Percentiles rank a stretch among this genome's conserved stretches.
Conservation (phyloP, 2,329 filamentous ascomycete species). For the Zalaria sp. region DNA sequence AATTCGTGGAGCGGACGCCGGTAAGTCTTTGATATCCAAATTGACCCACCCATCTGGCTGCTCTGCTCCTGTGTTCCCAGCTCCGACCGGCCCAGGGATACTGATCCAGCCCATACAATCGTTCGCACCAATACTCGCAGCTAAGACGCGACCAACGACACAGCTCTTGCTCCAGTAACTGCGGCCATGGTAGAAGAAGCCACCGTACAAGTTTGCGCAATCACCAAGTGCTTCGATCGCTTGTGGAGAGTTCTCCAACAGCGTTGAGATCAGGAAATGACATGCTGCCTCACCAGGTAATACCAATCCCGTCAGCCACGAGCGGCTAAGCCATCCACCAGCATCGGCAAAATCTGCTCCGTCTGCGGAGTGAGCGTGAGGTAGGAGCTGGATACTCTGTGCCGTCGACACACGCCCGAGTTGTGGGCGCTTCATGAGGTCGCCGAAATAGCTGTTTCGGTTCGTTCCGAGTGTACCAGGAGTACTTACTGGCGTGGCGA, state of each 20-base stretch:
- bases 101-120: slow-evolving; percentile 44
- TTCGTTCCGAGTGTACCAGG: slow-evolving; percentile 14
- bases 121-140: slow-evolving; percentile 26
- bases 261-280: slow-evolving; percentile 40
- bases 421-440: slow-evolving; percentile 4
- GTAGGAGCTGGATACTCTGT: slow-evolving; percentile 5
- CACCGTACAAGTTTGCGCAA: slow-evolving; percentile 38
- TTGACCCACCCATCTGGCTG: slow-evolving; percentile 36
- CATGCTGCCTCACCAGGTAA: slow-evolving; percentile 39
- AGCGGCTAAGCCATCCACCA: slow-evolving; percentile 41
- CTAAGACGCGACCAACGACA: slow-evolving; percentile 39
- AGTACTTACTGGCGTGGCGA: slow-evolving; percentile 23
- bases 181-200: slow-evolving; percentile 34
- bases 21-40: slow-evolving; percentile 23
- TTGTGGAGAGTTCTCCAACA: slow-evolving; percentile 39
- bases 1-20: slow-evolving; percentile 21
- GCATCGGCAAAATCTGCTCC: slow-evolving; percentile 13
- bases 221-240: slow-evolving; percentile 36
- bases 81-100: slow-evolving; percentile 20
- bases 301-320: slow-evolving; percentile 40
- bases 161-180: slow-evolving; percentile 45
- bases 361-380: neutral
- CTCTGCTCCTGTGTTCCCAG: slow-evolving; percentile 4
- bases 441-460: slow-evolving; percentile 4
- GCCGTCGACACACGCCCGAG: slow-evolving; percentile 1